Conservation (phyloP, 495 filamentous ascomycete species). For the Viridothelium virens region DNA sequence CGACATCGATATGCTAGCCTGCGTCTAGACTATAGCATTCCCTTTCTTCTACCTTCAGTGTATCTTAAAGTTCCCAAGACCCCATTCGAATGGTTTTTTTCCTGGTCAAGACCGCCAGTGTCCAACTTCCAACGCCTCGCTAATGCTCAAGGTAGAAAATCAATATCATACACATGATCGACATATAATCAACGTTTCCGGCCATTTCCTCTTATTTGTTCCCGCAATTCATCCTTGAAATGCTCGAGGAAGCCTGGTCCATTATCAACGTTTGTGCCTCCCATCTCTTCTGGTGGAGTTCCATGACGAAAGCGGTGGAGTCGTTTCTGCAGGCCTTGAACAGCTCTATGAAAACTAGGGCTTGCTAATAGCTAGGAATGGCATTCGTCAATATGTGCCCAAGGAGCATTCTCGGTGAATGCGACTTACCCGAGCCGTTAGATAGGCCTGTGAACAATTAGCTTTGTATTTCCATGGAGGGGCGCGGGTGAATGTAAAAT, state of each 20-base stretch:
- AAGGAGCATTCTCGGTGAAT: not conserved
- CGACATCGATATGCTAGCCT: too few relatives aligned
- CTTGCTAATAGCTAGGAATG: slow-evolving; percentile 20
- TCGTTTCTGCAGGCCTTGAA: slow-evolving; percentile 27
- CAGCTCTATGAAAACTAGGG: slow-evolving; percentile 30
- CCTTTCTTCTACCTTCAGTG: too few relatives aligned
- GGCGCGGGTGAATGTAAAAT: not conserved
- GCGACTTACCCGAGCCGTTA: slow-evolving; percentile 11
- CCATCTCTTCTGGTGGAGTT: slow-evolving; percentile 32
- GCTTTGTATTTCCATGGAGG: not conserved
- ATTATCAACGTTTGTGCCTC: slow-evolving; percentile 33
- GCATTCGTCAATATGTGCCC: not conserved
- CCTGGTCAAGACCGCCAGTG: too few relatives aligned
- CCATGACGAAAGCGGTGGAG: slow-evolving; percentile 27
- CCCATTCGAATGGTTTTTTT: too few relatives aligned
- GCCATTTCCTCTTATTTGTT: slow-evolving; percentile 14
- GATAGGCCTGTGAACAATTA: not conserved
- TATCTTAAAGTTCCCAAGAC: too few relatives aligned
- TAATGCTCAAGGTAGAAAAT: not conserved
- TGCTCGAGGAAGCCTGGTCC: slow-evolving; percentile 25
- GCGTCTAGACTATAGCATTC: too few relatives aligned
- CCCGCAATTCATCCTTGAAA: slow-evolving; percentile 30
- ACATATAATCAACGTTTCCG: slow-evolving; percentile 3
- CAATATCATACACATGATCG: not conserved
- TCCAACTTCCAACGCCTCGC: too few relatives aligned